phyloP scores from a whole-genome alignment of 495 filamentous ascomycete genomes.

The Pseudomonodictys pantanalensis region DNA sequence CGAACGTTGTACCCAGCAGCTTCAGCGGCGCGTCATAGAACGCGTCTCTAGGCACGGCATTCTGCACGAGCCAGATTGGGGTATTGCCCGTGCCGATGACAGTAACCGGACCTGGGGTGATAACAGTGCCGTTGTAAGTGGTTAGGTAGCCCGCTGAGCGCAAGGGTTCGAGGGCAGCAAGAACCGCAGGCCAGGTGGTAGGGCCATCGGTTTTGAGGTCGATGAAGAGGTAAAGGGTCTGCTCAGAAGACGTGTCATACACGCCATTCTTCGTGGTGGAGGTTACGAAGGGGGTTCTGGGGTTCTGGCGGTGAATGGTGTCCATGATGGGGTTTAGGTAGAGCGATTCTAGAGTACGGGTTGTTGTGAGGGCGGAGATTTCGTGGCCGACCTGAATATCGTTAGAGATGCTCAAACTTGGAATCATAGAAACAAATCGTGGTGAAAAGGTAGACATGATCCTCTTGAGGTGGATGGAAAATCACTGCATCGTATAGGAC shows the following conservation, averaged over 20 bases:
- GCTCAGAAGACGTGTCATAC: conserved; percentile 37
- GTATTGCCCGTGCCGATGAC: conserved; percentile 44
- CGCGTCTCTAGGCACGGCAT: conserved; percentile 48
- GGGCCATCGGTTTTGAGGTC: conserved; percentile 42
- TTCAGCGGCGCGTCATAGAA: conserved; percentile 63
- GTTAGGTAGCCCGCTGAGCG: conserved; percentile 36
- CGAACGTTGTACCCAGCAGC: conserved; percentile 45
- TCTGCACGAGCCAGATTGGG: conserved; percentile 46
- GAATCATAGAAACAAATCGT: too few relatives aligned
- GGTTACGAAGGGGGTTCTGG: conserved; percentile 33
- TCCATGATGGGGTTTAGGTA: conserved; percentile 44
- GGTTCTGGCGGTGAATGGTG: conserved; percentile 40
- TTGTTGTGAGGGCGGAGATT: conserved; percentile 35
- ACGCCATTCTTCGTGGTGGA: conserved; percentile 39
- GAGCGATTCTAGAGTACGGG: conserved; percentile 42
- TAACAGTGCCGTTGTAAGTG: conserved; percentile 33
- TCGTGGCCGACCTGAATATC: conserved; percentile 41
- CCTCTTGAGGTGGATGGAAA: too few relatives aligned
- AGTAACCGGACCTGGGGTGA: conserved; percentile 37
- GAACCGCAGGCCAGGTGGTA: conserved; percentile 37
- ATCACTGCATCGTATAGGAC: too few relatives aligned
- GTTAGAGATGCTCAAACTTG: conserved; percentile 5
- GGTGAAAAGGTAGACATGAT: neutral
- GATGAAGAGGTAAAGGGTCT: conserved; percentile 46
- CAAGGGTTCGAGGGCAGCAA: conserved; percentile 39